Conservation (phyloP, 495 filamentous ascomycete genomes). For the Chaetomium cochliodes region DNA sequence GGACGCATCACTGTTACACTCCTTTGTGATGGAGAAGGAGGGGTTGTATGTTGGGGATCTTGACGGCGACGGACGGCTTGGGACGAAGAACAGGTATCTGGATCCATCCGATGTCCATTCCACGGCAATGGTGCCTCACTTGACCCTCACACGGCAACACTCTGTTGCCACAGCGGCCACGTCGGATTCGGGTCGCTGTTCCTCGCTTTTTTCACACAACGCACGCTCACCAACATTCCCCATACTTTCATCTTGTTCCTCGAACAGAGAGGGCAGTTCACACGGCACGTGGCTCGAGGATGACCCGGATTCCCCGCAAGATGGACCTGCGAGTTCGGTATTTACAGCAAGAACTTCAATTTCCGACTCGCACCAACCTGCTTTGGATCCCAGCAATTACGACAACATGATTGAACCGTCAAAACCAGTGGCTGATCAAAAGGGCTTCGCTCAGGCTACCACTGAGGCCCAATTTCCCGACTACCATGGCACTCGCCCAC, state of each 20-base stretch:
- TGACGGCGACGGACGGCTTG: slow-evolving; percentile 10
- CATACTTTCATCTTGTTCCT: slow-evolving; percentile 13
- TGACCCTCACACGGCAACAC: slow-evolving; percentile 34
- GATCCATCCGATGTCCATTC: slow-evolving; percentile 36
- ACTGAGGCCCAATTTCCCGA: background rate
- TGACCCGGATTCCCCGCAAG: slow-evolving; percentile 25
- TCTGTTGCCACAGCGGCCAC: slow-evolving; percentile 41
- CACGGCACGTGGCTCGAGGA: slow-evolving; percentile 40
- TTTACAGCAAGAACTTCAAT: slow-evolving; percentile 17
- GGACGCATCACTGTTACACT: background rate
- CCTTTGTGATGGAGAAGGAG: slow-evolving; percentile 3
- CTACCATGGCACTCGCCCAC: background rate
- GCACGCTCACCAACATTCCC: slow-evolving; percentile 23
- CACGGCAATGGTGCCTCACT: slow-evolving; percentile 27
- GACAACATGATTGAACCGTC: background rate
- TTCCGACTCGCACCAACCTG: slow-evolving; percentile 3
- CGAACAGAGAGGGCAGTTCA: slow-evolving; percentile 14
- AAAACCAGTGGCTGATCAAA: background rate
- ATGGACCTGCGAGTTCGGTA: background rate
- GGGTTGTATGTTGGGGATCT: background rate
- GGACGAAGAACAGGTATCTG: slow-evolving; percentile 12
- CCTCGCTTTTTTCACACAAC: slow-evolving; percentile 31
- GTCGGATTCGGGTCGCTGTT: slow-evolving; percentile 35
- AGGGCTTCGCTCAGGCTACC: background rate
- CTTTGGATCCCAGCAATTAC: slow-evolving; percentile 1